Percentiles rank a stretch among this genome's conserved stretches.
phyloP scores from a whole-genome alignment of 1,284 basidiomycete species.

The Gomphus bonarii region DNA sequence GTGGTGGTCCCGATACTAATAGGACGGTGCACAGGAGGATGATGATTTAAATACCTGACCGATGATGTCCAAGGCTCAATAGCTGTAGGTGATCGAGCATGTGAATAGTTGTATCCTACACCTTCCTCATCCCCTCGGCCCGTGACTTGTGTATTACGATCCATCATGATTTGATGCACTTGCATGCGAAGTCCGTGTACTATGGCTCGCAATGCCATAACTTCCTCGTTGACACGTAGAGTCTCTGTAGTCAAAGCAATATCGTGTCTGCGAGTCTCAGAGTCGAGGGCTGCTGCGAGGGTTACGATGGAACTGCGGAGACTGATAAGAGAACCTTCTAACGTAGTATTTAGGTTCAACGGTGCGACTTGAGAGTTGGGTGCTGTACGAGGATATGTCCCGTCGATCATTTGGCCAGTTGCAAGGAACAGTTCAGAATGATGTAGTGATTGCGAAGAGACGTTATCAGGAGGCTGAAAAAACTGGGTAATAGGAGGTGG shows the following conservation, averaged over 20 bases:
- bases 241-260: slow-evolving; percentile 62
- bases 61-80: slow-evolving; percentile 12
- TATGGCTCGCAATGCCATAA: slow-evolving; percentile 60
- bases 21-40: slow-evolving; percentile 12
- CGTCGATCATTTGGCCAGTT: slow-evolving; percentile 3
- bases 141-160: slow-evolving; percentile 46
- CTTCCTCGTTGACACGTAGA: slow-evolving; percentile 65
- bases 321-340: slow-evolving; percentile 48
- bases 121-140: slow-evolving; percentile 21
- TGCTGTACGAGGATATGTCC: slow-evolving; percentile 13
- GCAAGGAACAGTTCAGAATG: slow-evolving; percentile 1
- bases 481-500: neutral
- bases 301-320: slow-evolving; percentile 52
- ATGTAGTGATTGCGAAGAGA: neutral
- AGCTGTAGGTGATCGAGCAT: neutral
- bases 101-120: neutral
- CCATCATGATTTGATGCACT: slow-evolving; percentile 63
- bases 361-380: slow-evolving; percentile 38
- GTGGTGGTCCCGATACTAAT: slow-evolving; percentile 14
- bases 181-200: slow-evolving; percentile 77
- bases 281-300: slow-evolving; percentile 51
- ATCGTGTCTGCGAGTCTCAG: slow-evolving; percentile 50
- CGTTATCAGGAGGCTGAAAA: slow-evolving; percentile 4
- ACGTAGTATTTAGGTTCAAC: slow-evolving; percentile 44
- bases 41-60: slow-evolving; percentile 15